Base-by-base conservation (phyloP, 2,329 filamentous ascomycete genomes). In the Acrodontium crateriforme region DNA sequence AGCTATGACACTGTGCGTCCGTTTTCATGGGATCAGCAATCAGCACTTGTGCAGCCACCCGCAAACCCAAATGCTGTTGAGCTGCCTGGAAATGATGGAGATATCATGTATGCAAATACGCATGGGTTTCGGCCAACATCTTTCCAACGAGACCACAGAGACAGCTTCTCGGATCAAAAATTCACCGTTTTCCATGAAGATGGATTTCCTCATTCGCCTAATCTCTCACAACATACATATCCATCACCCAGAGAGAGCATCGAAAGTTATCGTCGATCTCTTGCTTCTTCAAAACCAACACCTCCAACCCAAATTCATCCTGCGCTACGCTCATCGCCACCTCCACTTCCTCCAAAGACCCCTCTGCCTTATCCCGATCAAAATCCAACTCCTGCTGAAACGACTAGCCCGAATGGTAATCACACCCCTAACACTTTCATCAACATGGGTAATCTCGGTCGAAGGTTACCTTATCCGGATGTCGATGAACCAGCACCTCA, bases 401-500 rank as follows among this genome's bases (percentile, higher is more conserved):
- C 19, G 11, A 5, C 17, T n/a, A 15, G 12, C 13, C 12, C 20
- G 20, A 19, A 19, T 9, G 9, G 2, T 25, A 10, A 16, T 10
- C 21, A 17, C 18, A 13, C 22, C 16, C 42, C 48, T 6, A 31
- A 38, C 27, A 49, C 48, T 1, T 50, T 49, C 18, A 45, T 43
- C 41, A 42, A 53, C 18, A 48, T 51, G 44, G 45, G 44, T 6
- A 44, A 43, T 9, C 26, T 50, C 17, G 44, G 48, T 9, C 34
- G 42, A 18, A 28, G 38, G 11, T 65, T 81, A 18, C 84, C 84
- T 1, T 94, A 94, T 51, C 87, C 87, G 0, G 57, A 81, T 25
- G 75, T 74, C 24, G 78, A 91, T 45, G 79, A 78, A 15, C 76
- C 78, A 16, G 85, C 87, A 11, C 87, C 87, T 3, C 63, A 70